Percentiles rank a stretch among this genome's conserved stretches.
Evolutionary conservation across 1,284 basidiomycete genomes (phyloP).

Genomic region (Trametes pubescens): DNA sequence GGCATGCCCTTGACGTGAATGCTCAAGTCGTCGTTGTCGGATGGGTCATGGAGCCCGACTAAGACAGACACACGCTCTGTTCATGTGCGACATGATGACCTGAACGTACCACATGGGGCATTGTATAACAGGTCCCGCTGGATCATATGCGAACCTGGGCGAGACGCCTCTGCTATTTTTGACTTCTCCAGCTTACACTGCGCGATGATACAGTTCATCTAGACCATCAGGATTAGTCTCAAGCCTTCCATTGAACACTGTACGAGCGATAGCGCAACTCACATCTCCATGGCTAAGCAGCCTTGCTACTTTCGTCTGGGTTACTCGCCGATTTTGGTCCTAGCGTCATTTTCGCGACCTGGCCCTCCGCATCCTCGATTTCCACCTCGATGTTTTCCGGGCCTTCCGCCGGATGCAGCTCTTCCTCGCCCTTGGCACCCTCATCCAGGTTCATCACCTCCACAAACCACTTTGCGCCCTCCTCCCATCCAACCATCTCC

Average conservation of each 20-base stretch:
- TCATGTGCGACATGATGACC: background rate
- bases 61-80: background rate
- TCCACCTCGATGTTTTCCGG: constrained; percentile 62
- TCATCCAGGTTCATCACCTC: constrained; percentile 75
- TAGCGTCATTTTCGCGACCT: constrained; percentile 67
- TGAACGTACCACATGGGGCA: background rate
- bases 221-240: background rate
- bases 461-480: constrained; percentile 82
- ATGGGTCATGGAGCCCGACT: too few species aligned
- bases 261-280: background rate
- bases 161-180: constrained; percentile 5
- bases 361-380: constrained; percentile 73
- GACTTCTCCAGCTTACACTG: constrained; percentile 12
- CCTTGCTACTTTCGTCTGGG: background rate
- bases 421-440: constrained; percentile 48
- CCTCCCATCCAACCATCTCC: constrained; percentile 79
- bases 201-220: background rate
- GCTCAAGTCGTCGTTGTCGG: too few species aligned
- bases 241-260: background rate
- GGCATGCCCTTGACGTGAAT: too few species aligned
- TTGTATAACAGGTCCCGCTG: background rate
- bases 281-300: constrained; percentile 3
- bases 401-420: constrained; percentile 43
- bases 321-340: constrained; percentile 12
- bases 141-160: background rate